Evolutionary conservation across 345 rosid species (phyloP), one percentile per base, ranked within the genome.

Genomic region (Gossypium arboreum): DNA sequence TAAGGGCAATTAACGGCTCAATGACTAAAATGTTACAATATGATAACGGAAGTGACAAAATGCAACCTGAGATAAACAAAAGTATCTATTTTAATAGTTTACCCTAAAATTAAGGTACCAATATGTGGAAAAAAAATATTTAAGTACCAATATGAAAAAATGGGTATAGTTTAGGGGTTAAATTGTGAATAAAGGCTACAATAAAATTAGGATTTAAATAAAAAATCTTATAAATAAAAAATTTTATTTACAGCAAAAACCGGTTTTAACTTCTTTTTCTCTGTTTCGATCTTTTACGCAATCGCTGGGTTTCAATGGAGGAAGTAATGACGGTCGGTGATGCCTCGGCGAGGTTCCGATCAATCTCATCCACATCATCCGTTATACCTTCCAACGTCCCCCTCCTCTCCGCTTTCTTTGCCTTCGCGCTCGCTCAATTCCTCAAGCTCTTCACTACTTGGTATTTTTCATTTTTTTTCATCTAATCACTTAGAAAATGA

Each of bases 361-460:
- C 80, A 75, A 81, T 65, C 10, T 54, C 83, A 55, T 77, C 76
- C 17, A 75, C 39, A 65, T 75, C 86, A 58, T 78, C 85, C 15
- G 34, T 79, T 24, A 10, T 78, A 55, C 85, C 87, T 27, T 67
- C 78, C 27, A 84, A 84, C 79, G 65, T 69, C 27, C 90, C 90
- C 47, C 84, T 87, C 66, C 77, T 87, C 66, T 76, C 86, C 41
- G 86, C 90, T 58, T 81, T 87, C 66, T 64, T 87, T n/a, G 78
- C 88, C 39, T 81, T 83, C 22, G 73, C 88, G 52, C 74, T 85
- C 59, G 88, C 90, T 55, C 90, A 87, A 84, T 87, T 83, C 73
- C 83, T 85, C 83, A 87, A 87, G 80, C 79, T 79, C 59, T 83
- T 87, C 85, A 84, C 90, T 67, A 75, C 85, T 65, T 85, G 90